Base-by-base conservation (phyloP, 257 asterid genomes). In the Gentiana macrophylla region DNA sequence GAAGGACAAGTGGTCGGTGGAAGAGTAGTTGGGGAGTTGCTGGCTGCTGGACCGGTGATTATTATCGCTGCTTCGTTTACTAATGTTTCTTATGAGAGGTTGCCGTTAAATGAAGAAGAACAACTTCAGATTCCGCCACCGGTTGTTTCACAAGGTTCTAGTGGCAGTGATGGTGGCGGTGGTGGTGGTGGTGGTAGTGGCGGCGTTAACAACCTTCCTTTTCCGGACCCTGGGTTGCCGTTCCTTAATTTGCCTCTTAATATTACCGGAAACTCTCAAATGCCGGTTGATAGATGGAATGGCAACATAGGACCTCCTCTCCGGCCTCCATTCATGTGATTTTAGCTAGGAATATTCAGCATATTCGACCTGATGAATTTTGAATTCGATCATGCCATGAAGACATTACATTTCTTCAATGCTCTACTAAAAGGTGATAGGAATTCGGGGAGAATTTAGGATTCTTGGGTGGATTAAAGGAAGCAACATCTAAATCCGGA, bases 1-100 rank as follows among this genome's bases (percentile, higher is more conserved):
- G 83, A 80, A 62, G 86, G 86, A 2, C 86, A 80, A 62, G 84
- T 80, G 6, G 81, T 80, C 11, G 88, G 88, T 12, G 88, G 88
- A 3, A 80, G 73, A 54, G 88, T 80, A 9, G 79, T 80, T 41
- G 88, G 88, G 4, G 80, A 77, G 62, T 60, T 80, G 66, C 75
- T 62, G 6, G 82, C 88, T 0, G 74, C 79, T 0, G 88, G 88
- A 0, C 84, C 84, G 3, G 82, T 80, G 8, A 72, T 80, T 35
- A 76, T 80, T 2, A 78, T 80, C 1, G 88, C 84, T 0, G 62
- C 88, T 0, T 80, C 88, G 3, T 80, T 80, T 35, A 75, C 84
- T 0, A 80, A 78, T 65, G 88, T 80, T 52, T 84, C 88, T 8
- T 80, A 80, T 12, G 88, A 80, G 55, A 69, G 86, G 57, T 55